Conservation (phyloP, 768 basidiomycete genomes). For the Podaxis carcinomalis region DNA sequence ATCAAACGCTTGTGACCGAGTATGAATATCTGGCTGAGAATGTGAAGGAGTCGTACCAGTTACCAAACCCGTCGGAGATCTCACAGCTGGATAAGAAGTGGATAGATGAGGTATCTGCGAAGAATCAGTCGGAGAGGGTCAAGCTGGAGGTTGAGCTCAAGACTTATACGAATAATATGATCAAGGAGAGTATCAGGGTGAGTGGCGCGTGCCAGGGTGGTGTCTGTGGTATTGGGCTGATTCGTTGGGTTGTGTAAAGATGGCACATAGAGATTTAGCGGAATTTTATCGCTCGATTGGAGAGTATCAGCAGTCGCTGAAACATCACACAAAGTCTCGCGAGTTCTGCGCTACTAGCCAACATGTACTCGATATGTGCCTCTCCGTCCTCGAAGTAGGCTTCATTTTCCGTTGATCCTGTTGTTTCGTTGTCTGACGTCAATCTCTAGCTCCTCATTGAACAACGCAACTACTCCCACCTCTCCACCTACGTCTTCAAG, state of each 20-base stretch:
- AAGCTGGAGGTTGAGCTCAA: constrained; percentile 93
- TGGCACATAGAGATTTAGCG: constrained; percentile 88
- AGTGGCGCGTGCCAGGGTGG: constrained; percentile 18
- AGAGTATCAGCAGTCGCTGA: constrained; percentile 66
- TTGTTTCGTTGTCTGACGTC: not conserved
- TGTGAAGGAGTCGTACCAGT: constrained; percentile 15
- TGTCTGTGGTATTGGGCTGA: not conserved
- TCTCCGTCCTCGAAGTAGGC: constrained; percentile 73
- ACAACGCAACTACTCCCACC: constrained; percentile 80
- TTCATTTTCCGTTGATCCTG: not conserved
- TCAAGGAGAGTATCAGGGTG: constrained; percentile 97
- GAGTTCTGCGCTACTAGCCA: constrained; percentile 90
- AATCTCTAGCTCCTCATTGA: constrained; percentile 69
- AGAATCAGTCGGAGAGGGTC: constrained; percentile 69
- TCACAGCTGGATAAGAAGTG: constrained; percentile 61
- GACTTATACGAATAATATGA: constrained; percentile 94
- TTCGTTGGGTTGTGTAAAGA: constrained; percentile 39
- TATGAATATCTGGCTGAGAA: constrained; percentile 46
- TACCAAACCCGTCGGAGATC: constrained; percentile 46
- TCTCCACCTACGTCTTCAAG: constrained; percentile 92
- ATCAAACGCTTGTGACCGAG: constrained; percentile 42
- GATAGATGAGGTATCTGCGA: constrained; percentile 63
- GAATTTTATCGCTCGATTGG: constrained; percentile 72
- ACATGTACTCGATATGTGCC: constrained; percentile 92
- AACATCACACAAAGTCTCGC: constrained; percentile 85